Percentiles rank a stretch among this genome's conserved stretches.
Evolutionary conservation across 108 stramenopile genomes (phyloP).

Genomic region (Fragilaria radians): DNA sequence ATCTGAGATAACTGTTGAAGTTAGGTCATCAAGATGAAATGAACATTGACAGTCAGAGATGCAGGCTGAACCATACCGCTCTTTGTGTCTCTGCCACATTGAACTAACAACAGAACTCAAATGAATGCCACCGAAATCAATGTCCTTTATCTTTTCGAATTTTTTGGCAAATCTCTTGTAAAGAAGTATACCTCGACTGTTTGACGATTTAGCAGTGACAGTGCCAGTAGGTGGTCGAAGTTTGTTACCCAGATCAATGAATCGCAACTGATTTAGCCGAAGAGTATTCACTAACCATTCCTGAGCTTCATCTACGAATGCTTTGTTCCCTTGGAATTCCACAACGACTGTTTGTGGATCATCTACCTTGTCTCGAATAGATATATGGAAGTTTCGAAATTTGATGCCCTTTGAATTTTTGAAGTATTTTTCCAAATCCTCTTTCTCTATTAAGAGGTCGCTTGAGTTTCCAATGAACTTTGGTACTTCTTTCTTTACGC

Average conservation of each 20-base stretch:
- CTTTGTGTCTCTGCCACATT: constrained; percentile 19
- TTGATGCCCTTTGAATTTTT: too few relatives aligned
- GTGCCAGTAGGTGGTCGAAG: neutral
- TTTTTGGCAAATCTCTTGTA: neutral
- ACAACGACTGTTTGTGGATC: neutral
- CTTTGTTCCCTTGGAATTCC: neutral
- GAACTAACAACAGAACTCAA: constrained; percentile 1
- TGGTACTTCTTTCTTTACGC: neutral
- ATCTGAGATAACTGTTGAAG: constrained; percentile 1
- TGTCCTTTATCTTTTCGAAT: neutral
- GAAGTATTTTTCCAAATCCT: too few relatives aligned
- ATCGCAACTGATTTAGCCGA: neutral
- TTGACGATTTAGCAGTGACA: neutral
- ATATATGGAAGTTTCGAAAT: neutral
- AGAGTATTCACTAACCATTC: neutral
- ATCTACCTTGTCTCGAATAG: neutral
- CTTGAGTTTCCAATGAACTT: neutral
- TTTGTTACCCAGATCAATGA: neutral
- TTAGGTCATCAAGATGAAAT: constrained; percentile 3
- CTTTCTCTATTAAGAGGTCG: neutral
- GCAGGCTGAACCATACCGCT: constrained; percentile 7
- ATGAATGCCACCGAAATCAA: constrained; percentile 8
- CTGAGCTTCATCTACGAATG: neutral
- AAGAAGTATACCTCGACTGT: neutral
- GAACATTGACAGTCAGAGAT: constrained; percentile 12